Evolutionary conservation across 495 filamentous ascomycete genomes (phyloP).

Genomic region (Apodospora peruviana): DNA sequence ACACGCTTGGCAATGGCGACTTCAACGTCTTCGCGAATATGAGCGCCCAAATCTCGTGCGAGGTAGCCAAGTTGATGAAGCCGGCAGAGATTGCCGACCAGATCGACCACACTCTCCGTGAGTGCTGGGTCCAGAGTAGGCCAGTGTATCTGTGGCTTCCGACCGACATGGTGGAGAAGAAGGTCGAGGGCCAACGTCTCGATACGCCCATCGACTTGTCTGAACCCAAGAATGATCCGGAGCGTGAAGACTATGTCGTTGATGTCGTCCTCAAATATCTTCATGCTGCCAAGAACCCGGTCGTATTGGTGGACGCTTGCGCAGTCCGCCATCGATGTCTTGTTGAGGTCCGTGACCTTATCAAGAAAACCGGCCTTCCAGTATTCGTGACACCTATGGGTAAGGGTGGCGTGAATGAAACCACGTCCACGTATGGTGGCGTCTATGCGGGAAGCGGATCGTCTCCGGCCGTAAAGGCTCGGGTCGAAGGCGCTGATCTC

Average conservation of each 20-base stretch:
- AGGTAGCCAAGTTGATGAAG: conserved; percentile 62
- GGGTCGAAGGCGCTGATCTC: conserved; percentile 75
- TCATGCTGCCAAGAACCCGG: conserved; percentile 66
- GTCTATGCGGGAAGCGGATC: conserved; percentile 85
- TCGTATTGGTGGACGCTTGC: conserved; percentile 89
- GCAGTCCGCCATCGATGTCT: conserved; percentile 75
- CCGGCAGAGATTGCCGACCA: conserved; percentile 61
- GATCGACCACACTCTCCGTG: conserved; percentile 74
- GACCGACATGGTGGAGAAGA: conserved; percentile 75
- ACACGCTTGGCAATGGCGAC: conserved; percentile 89
- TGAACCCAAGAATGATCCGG: conserved; percentile 58
- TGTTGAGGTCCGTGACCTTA: conserved; percentile 69
- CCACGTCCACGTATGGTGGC: conserved; percentile 68
- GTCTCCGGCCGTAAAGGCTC: conserved; percentile 60
- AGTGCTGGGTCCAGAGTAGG: conserved; percentile 69
- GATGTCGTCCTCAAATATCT: conserved; percentile 73
- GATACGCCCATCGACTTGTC: conserved; percentile 60
- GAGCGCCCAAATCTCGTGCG: conserved; percentile 65
- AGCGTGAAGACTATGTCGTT: conserved; percentile 79
- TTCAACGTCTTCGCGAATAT: conserved; percentile 83
- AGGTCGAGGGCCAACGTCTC: conserved; percentile 68
- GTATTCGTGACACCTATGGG: conserved; percentile 91
- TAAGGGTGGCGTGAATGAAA: conserved; percentile 81
- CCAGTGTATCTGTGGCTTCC: conserved; percentile 86
- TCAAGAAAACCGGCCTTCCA: conserved; percentile 70